These are phyloP conservation scores for Exophiala sp. DNA, from an alignment of 2,329 filamentous ascomycete species.

Conservation along the genomic window DNA sequence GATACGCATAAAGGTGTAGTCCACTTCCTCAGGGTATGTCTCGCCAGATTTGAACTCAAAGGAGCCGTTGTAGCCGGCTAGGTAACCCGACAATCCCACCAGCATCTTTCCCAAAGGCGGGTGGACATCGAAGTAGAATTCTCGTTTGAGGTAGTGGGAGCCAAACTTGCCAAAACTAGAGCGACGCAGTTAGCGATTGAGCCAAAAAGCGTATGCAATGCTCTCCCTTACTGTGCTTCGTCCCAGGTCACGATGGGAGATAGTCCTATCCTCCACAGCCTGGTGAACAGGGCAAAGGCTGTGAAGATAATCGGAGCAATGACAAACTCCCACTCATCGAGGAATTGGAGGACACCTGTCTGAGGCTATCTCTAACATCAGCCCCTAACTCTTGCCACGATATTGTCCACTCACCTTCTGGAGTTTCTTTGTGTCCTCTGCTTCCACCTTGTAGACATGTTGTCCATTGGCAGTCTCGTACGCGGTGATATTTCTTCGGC, in stretches of 20 bases:
- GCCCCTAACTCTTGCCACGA: background rate
- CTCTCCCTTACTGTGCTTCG: constrained; percentile 60
- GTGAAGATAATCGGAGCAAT: constrained; percentile 61
- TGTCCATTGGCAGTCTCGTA: constrained; percentile 31
- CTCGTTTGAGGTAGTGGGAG: constrained; percentile 96
- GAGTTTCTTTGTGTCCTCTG: constrained; percentile 35
- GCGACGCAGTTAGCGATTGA: background rate
- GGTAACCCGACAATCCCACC: constrained; percentile 88
- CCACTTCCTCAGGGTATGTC: constrained; percentile 83
- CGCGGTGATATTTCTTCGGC: constrained; percentile 40
- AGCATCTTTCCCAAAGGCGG: constrained; percentile 98
- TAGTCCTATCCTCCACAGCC: constrained; percentile 61
- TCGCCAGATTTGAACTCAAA: constrained; percentile 99
- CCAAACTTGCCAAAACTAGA: constrained; percentile 69
- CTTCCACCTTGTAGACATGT: constrained; percentile 27
- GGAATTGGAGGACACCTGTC: constrained; percentile 34
- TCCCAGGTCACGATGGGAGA: constrained; percentile 71
- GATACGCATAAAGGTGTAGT: constrained; percentile 97
- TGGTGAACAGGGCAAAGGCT: constrained; percentile 58
- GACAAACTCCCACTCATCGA: constrained; percentile 57
- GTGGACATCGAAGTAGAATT: constrained; percentile 98
- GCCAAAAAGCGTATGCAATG: background rate
- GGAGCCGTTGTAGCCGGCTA: constrained; percentile 96
- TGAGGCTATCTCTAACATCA: constrained; percentile 29
- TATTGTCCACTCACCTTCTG: constrained; percentile 32